phyloP scores from a whole-genome alignment of 768 basidiomycete genomes.

The Boletus barrowsii region DNA sequence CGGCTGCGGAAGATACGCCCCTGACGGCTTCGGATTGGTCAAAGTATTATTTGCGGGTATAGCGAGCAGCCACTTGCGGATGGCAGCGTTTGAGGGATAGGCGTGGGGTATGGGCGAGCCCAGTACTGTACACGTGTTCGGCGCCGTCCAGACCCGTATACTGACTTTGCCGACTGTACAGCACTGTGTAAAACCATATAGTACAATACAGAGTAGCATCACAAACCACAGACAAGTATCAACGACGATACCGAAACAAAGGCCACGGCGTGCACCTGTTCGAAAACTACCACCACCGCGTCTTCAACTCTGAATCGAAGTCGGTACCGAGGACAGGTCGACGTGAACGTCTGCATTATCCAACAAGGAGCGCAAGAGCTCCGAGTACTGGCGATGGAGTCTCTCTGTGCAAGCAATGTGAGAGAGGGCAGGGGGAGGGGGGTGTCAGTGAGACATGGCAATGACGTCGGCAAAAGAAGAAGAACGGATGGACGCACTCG shows the following conservation, averaged over 20 bases:
- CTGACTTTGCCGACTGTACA: no score
- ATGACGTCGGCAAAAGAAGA: background rate
- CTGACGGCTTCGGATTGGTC: no score
- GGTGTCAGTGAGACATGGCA: background rate
- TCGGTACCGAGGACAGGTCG: conserved; percentile 12
- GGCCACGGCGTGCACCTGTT: background rate
- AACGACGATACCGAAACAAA: background rate
- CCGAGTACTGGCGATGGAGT: conserved; percentile 58
- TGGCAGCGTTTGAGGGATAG: no score
- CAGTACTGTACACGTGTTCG: no score
- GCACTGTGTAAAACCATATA: no score
- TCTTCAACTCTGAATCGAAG: background rate
- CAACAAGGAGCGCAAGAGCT: conserved; percentile 55
- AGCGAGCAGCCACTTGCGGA: no score
- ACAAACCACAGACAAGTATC: background rate
- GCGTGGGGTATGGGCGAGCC: no score
- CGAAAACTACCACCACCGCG: background rate
- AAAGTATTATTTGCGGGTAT: no score
- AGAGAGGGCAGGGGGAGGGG: background rate
- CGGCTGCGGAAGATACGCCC: no score
- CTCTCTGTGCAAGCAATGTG: conserved; percentile 36
- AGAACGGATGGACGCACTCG: conserved; percentile 51
- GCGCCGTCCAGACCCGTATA: no score
- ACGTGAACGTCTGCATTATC: conserved; percentile 45
- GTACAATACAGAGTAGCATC: no score